phyloP scores from a whole-genome alignment of 129 eudicot genomes.

The Mikania micrantha region DNA sequence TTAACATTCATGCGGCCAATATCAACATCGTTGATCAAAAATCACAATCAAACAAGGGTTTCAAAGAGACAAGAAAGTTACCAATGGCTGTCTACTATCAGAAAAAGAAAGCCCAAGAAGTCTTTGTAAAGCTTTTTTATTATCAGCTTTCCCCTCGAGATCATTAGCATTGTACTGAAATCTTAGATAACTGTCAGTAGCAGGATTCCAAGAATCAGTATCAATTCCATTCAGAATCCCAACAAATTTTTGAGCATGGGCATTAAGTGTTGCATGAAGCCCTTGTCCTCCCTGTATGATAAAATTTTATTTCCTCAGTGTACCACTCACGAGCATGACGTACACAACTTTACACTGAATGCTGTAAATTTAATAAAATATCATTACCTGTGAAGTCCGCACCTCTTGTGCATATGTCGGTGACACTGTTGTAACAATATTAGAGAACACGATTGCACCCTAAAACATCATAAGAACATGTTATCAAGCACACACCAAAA shows the following conservation, averaged over 20 bases:
- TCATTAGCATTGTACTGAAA: slow-evolving; percentile 68
- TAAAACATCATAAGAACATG: slow-evolving; percentile 29
- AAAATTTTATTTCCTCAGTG: neutral
- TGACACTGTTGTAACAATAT: slow-evolving; percentile 95
- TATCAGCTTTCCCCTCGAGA: slow-evolving; percentile 68
- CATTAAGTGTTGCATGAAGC: slow-evolving; percentile 70
- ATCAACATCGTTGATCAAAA: neutral
- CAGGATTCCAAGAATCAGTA: slow-evolving; percentile 94
- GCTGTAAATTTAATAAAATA: neutral
- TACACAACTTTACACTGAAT: neutral
- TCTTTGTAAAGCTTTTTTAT: slow-evolving; percentile 72
- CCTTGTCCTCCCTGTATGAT: slow-evolving; percentile 81
- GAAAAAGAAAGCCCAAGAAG: slow-evolving; percentile 59
- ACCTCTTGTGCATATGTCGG: slow-evolving; percentile 98
- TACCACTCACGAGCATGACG: slow-evolving; percentile 1
- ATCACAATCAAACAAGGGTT: neutral
- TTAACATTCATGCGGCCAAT: neutral
- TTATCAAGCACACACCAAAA: neutral
- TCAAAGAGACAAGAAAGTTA: slow-evolving; percentile 19
- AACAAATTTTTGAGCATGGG: slow-evolving; percentile 84
- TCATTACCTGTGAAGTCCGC: slow-evolving; percentile 70
- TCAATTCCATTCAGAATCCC: slow-evolving; percentile 97
- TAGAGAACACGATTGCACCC: slow-evolving; percentile 98
- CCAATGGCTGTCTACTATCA: slow-evolving; percentile 67
- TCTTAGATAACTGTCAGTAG: slow-evolving; percentile 68